Evolutionary conservation across 2,329 filamentous ascomycete genomes (phyloP).

Genomic region (Phaeosphaeria sp.): DNA sequence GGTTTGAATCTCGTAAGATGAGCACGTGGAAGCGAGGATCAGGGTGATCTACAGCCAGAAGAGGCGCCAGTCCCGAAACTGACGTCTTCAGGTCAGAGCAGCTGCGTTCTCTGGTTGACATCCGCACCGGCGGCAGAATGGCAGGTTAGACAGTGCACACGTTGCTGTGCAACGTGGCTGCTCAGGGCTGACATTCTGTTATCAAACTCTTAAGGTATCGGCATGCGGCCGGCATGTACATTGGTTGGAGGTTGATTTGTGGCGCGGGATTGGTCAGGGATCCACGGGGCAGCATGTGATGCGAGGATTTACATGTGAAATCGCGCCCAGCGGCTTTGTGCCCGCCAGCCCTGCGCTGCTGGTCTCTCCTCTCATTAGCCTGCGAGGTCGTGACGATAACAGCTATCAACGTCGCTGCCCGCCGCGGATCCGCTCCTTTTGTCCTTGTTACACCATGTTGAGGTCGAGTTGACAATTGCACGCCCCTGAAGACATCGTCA

Average conservation of each 20-base stretch:
- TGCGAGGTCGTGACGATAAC: background rate
- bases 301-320: slow-evolving; percentile 3
- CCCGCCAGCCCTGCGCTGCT: background rate
- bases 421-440: background rate
- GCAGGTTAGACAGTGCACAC: background rate
- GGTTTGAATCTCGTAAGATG: background rate
- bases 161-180: background rate
- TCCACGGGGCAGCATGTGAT: background rate
- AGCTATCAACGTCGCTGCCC: background rate
- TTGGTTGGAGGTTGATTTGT: background rate
- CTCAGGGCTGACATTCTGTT: background rate
- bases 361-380: slow-evolving; percentile 1
- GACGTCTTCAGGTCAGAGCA: background rate
- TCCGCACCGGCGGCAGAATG: background rate
- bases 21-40: background rate
- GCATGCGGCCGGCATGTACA: background rate
- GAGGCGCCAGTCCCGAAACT: background rate
- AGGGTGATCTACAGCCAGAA: background rate
- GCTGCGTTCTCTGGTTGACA: background rate
- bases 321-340: background rate
- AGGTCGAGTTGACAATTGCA: slow-evolving; percentile 3
- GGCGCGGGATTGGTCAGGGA: slow-evolving; percentile 1
- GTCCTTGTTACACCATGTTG: background rate
- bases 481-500: slow-evolving; percentile 1
- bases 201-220: background rate